phyloP scores from a whole-genome alignment of 306 rosid genomes.

The Rosa rugosa region DNA sequence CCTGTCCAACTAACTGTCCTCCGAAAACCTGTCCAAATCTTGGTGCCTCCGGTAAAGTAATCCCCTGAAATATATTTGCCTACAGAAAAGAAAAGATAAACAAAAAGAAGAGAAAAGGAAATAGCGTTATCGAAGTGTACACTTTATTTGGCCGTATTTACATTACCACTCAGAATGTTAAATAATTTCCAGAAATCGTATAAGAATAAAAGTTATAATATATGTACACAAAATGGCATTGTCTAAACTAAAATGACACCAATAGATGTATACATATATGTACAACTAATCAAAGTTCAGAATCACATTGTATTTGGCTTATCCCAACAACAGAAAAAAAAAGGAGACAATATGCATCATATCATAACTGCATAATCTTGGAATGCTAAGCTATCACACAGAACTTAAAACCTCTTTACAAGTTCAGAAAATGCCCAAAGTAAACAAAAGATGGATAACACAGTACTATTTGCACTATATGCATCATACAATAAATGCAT shows the following conservation, averaged over 20 bases:
- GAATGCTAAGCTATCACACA: not conserved
- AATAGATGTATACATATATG: not conserved
- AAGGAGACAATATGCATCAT: not conserved
- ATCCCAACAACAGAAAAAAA: not conserved
- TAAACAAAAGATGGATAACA: not conserved
- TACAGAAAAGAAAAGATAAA: slow-evolving; percentile 35
- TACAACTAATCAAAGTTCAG: not conserved
- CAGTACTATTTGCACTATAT: not conserved
- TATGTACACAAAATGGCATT: not conserved
- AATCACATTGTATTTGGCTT: not conserved
- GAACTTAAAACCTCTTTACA: not conserved
- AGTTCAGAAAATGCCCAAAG: not conserved
- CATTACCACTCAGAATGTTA: not conserved
- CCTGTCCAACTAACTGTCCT: slow-evolving; percentile 94
- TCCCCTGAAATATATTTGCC: slow-evolving; percentile 84
- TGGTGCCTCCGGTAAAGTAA: slow-evolving; percentile 82
- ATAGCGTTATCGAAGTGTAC: not conserved
- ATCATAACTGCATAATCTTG: not conserved
- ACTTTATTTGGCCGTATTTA: not conserved
- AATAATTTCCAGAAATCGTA: not conserved
- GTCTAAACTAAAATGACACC: not conserved
- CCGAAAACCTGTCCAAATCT: slow-evolving; percentile 88
- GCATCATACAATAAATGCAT: not conserved
- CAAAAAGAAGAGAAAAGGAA: not conserved
- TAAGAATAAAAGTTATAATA: not conserved